A percentile compares a stretch with the other conserved stretches of the same genome.
These are phyloP conservation scores for Curvularia sp. DNA, from an alignment of 2,329 filamentous ascomycete genomes.

Conservation along the genomic window DNA sequence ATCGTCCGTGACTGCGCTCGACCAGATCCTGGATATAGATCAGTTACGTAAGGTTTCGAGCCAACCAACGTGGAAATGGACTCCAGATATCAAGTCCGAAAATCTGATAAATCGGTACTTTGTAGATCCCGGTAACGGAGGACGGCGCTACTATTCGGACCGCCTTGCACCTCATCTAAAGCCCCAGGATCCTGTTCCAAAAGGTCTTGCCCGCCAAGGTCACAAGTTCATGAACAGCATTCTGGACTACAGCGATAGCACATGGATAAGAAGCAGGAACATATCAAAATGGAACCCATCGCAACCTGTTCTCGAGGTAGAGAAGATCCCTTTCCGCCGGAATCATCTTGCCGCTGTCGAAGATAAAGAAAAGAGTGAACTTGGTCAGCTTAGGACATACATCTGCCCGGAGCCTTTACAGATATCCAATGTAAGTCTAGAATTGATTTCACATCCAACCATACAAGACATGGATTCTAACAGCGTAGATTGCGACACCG, in stretches of 20 bases:
- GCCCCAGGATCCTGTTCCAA: conserved; percentile 70
- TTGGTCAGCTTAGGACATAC: conserved; percentile 63
- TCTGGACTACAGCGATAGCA: conserved; percentile 81
- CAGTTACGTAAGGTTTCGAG: conserved; percentile 56
- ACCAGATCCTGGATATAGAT: conserved; percentile 67
- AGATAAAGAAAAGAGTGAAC: conserved; percentile 60
- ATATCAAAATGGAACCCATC: conserved; percentile 62
- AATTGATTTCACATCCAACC: not conserved
- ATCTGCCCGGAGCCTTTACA: conserved; percentile 78
- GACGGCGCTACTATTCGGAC: conserved; percentile 64
- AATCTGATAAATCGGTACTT: conserved; percentile 60
- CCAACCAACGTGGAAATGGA: conserved; percentile 57
- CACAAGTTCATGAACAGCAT: conserved; percentile 63
- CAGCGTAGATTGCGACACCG: conserved; percentile 67
- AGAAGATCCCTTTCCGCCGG: conserved; percentile 76
- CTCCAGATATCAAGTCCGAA: conserved; percentile 47
- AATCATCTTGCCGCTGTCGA: conserved; percentile 75
- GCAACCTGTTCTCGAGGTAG: conserved; percentile 83
- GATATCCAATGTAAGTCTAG: conserved; percentile 73
- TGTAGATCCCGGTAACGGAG: conserved; percentile 64
- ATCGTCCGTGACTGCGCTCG: conserved; percentile 14
- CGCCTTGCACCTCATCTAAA: conserved; percentile 61
- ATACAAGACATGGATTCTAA: conserved; percentile 20
- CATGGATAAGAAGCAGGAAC: conserved; percentile 68
- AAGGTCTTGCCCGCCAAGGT: conserved; percentile 55